Evolutionary conservation across 2,329 filamentous ascomycete species (phyloP).

Genomic region (Hymenoscyphus fructigenus): DNA sequence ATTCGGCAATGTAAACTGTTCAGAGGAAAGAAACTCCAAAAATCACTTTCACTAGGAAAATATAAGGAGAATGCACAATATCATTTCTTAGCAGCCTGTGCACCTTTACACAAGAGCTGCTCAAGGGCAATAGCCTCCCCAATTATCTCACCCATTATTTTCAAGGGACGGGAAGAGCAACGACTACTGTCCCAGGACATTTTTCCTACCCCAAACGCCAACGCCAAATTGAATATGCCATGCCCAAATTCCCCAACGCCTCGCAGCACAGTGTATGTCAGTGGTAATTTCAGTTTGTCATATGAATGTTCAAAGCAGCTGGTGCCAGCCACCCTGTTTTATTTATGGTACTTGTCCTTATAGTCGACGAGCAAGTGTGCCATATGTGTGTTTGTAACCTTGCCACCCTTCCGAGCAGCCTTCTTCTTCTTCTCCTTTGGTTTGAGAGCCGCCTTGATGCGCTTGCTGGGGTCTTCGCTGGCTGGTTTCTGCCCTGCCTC

Average conservation of each 20-base stretch:
- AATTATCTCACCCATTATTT: background rate
- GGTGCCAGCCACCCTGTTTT: background rate
- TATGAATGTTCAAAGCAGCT: background rate
- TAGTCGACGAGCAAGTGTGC: slow-evolving; percentile 33
- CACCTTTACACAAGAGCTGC: background rate
- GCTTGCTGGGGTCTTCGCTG: slow-evolving; percentile 40
- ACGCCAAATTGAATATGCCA: slow-evolving; percentile 8
- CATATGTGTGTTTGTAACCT: slow-evolving; percentile 40
- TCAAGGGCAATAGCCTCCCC: too few species aligned
- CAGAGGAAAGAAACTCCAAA: background rate
- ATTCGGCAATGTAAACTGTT: background rate
- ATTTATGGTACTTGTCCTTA: slow-evolving; percentile 8
- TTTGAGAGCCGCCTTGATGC: slow-evolving; percentile 37
- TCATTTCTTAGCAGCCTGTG: background rate
- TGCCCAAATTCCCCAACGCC: background rate
- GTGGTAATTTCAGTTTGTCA: background rate
- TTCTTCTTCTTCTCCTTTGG: slow-evolving; percentile 40
- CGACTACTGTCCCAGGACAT: too few species aligned
- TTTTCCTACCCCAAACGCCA: slow-evolving; percentile 13
- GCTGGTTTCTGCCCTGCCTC: slow-evolving; percentile 40
- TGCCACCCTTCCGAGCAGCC: slow-evolving; percentile 36
- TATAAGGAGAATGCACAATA: background rate
- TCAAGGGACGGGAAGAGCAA: too few species aligned
- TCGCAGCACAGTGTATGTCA: background rate
- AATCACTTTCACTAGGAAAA: background rate